Conservation (phyloP, 495 filamentous ascomycete species). For the Xylaria nigripes region DNA sequence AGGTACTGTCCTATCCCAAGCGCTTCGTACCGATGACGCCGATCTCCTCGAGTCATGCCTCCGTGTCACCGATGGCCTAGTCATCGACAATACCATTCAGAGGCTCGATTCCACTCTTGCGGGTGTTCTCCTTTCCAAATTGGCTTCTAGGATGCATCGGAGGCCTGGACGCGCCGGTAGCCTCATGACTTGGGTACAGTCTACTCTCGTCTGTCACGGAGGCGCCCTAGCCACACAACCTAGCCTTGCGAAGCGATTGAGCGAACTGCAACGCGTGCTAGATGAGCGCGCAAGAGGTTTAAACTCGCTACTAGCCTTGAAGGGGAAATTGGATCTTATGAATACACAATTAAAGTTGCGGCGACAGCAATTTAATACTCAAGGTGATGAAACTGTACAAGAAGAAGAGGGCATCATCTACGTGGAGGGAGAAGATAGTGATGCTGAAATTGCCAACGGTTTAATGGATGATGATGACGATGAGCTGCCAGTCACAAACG, state of each 20-base stretch:
- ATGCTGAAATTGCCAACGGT: constrained; percentile 36
- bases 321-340: constrained; percentile 88
- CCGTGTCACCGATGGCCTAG: constrained; percentile 60
- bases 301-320: constrained; percentile 74
- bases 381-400: constrained; percentile 44
- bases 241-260: constrained; percentile 65
- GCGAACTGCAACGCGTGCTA: constrained; percentile 71
- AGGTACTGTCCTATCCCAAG: constrained; percentile 82
- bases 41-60: constrained; percentile 88
- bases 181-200: constrained; percentile 94
- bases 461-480: constrained; percentile 28
- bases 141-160: constrained; percentile 80
- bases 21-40: constrained; percentile 82
- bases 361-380: constrained; percentile 41
- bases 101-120: constrained; percentile 80
- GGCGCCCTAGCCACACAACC: constrained; percentile 80
- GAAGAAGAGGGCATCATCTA: constrained; percentile 78
- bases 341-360: constrained; percentile 77
- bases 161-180: constrained; percentile 81
- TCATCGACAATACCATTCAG: constrained; percentile 80
- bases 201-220: constrained; percentile 90
- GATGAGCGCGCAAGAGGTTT: constrained; percentile 76
- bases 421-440: constrained; percentile 67
- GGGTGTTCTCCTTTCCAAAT: constrained; percentile 63
- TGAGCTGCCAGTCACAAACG: constrained; percentile 28